Conservation (phyloP, 2,329 filamentous ascomycete species). For the Pyrenophora tritici-repentis region DNA sequence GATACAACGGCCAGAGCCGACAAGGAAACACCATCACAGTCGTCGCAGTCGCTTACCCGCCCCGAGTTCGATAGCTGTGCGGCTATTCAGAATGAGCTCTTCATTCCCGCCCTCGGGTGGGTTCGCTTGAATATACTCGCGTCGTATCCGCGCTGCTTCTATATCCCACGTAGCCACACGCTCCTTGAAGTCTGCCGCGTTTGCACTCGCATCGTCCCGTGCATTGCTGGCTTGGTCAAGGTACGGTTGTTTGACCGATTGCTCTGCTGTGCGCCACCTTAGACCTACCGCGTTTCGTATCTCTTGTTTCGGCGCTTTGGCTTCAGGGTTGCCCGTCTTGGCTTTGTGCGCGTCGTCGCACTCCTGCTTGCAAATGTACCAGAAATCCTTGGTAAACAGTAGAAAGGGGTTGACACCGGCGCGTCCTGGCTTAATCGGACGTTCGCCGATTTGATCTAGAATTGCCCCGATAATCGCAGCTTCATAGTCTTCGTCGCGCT, state of each 20-base stretch:
- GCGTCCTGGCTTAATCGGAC: constrained; percentile 73
- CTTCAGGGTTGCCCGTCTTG: constrained; percentile 67
- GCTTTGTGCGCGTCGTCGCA: constrained; percentile 70
- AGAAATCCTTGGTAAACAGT: constrained; percentile 80
- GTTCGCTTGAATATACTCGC: constrained; percentile 49
- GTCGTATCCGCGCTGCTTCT: constrained; percentile 59
- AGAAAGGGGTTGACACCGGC: constrained; percentile 84
- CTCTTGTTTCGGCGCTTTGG: constrained; percentile 71
- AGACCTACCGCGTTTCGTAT: constrained; percentile 83
- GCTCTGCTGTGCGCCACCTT: constrained; percentile 82
- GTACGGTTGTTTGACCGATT: constrained; percentile 76
- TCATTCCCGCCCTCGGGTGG: constrained; percentile 39
- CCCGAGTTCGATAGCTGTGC: constrained; percentile 47
- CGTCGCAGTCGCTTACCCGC: constrained; percentile 43
- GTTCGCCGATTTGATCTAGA: constrained; percentile 69
- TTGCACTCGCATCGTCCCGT: constrained; percentile 66
- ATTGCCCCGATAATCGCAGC: constrained; percentile 63
- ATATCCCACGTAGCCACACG: constrained; percentile 74
- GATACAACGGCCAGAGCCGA: constrained; percentile 23
- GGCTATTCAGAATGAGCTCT: constrained; percentile 39
- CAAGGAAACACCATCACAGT: constrained; percentile 17
- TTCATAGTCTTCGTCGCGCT: constrained; percentile 57
- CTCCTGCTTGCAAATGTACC: constrained; percentile 65
- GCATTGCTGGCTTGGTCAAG: constrained; percentile 73
- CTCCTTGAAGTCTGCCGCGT: constrained; percentile 64